A percentile compares a stretch with the other conserved stretches of the same genome.
Conservation (phyloP, 257 asterid genomes). For the Apocynum venetum region DNA sequence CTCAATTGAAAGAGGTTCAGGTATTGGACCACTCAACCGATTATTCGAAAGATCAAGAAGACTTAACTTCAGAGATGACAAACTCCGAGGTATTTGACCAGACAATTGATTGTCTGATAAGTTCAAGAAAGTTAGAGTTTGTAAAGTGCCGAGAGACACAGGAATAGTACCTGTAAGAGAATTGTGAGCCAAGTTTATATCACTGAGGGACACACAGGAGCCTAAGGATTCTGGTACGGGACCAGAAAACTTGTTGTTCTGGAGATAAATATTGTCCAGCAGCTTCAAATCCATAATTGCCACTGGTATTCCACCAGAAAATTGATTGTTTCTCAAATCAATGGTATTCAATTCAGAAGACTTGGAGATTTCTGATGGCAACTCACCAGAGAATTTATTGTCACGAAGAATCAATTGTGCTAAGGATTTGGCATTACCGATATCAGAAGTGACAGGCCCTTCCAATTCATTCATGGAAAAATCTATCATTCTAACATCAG, state of each 20-base stretch:
- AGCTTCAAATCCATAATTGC: conserved; percentile 51
- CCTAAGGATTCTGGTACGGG: conserved; percentile 63
- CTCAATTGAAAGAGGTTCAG: conserved; percentile 24
- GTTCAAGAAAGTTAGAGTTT: conserved; percentile 60
- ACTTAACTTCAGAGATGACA: conserved; percentile 56
- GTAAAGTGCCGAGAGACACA: conserved; percentile 46
- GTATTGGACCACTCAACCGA: conserved; percentile 32
- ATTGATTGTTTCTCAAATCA: conserved; percentile 54
- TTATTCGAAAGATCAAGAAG: conserved; percentile 75
- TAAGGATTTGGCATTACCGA: conserved; percentile 54
- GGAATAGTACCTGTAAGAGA: conserved; percentile 60
- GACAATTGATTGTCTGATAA: conserved; percentile 64
- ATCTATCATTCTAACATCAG: conserved; percentile 46
- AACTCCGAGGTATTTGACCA: conserved; percentile 65
- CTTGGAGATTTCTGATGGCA: conserved; percentile 49
- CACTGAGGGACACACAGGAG: conserved; percentile 52
- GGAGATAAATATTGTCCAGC: conserved; percentile 45
- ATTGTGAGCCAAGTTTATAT: conserved; percentile 61
- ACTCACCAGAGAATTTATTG: conserved; percentile 51
- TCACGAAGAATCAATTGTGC: conserved; percentile 39
- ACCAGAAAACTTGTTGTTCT: conserved; percentile 58
- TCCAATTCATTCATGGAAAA: conserved; percentile 44
- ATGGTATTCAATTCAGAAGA: conserved; percentile 44
- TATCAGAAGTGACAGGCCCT: conserved; percentile 57
- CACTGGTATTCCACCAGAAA: conserved; percentile 58